Percentiles rank a stretch among this genome's conserved stretches.
Conservation (phyloP, 1,284 basidiomycete genomes). For the Ustilago esculenta region DNA sequence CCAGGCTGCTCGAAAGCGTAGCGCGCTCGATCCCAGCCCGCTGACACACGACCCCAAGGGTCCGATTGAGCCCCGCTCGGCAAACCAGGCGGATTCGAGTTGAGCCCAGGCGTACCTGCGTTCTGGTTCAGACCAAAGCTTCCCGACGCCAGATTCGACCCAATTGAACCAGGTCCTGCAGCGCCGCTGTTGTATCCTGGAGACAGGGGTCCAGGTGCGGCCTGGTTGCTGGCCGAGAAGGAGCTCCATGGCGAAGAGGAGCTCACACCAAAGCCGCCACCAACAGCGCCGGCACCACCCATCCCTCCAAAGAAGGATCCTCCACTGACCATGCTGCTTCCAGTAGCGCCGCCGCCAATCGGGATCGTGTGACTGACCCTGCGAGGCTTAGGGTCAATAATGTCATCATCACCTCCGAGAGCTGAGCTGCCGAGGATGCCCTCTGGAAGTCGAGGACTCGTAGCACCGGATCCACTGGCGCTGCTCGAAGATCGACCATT, state of each 20-base stretch:
- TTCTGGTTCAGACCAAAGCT: slow-evolving; percentile 29
- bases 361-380: slow-evolving; percentile 56
- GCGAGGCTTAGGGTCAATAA: slow-evolving; percentile 60
- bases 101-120: slow-evolving; percentile 17
- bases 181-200: slow-evolving; percentile 30
- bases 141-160: slow-evolving; percentile 12
- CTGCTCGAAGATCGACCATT: slow-evolving; percentile 46
- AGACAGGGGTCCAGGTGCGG: slow-evolving; percentile 38
- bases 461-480: slow-evolving; percentile 40
- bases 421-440: slow-evolving; percentile 65
- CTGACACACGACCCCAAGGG: slow-evolving; percentile 46
- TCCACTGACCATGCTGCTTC: slow-evolving; percentile 31
- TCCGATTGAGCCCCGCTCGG: slow-evolving; percentile 33
- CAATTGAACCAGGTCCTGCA: slow-evolving; percentile 34
- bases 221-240: slow-evolving; percentile 35
- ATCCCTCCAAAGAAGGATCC: slow-evolving; percentile 41
- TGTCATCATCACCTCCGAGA: slow-evolving; percentile 65
- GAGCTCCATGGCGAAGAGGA: slow-evolving; percentile 48
- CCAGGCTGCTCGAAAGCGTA: slow-evolving; percentile 62
- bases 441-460: slow-evolving; percentile 49
- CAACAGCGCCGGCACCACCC: slow-evolving; percentile 26
- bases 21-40: slow-evolving; percentile 62
- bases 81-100: slow-evolving; percentile 17
- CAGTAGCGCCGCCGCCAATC: slow-evolving; percentile 35
- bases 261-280: slow-evolving; percentile 37